Percentiles rank a stretch among this genome's conserved stretches.
phyloP scores from a whole-genome alignment of 768 basidiomycete species.

The Tricholoma hemisulphureum region DNA sequence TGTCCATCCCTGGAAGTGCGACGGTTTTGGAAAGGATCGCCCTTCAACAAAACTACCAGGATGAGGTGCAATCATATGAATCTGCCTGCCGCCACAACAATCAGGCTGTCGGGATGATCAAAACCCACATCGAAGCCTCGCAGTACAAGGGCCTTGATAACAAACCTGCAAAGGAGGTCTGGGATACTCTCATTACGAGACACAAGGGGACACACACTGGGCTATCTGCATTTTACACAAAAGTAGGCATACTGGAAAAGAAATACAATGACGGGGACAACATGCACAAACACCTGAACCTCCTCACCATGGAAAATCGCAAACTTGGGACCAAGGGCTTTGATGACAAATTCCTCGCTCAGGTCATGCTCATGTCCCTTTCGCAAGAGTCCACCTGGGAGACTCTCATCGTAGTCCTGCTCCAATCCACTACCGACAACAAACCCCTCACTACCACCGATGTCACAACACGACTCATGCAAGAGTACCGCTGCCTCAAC shows the following conservation, averaged over 20 bases:
- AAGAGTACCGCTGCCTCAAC: too few species aligned
- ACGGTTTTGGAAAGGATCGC: not conserved
- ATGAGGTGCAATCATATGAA: not conserved
- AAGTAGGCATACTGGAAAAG: constrained; percentile 3
- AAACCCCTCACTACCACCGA: constrained; percentile 1
- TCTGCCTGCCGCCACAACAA: constrained; percentile 1
- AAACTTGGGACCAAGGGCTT: constrained; percentile 5
- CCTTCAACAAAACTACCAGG: not conserved
- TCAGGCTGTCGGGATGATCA: too few species aligned
- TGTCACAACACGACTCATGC: constrained; percentile 4
- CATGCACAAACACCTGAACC: too few species aligned
- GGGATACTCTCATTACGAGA: too few species aligned
- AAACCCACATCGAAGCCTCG: too few species aligned
- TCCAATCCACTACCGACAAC: constrained; percentile 5
- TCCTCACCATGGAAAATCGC: constrained; percentile 2
- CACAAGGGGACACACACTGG: too few species aligned
- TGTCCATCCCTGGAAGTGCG: not conserved
- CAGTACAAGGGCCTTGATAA: too few species aligned
- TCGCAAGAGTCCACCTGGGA: constrained; percentile 11
- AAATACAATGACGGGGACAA: constrained; percentile 4
- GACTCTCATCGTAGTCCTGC: constrained; percentile 6
- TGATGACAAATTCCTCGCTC: too few species aligned
- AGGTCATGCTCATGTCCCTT: too few species aligned
- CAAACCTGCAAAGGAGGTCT: too few species aligned
- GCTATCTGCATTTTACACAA: too few species aligned